Percentiles rank a stretch among this genome's conserved stretches.
phyloP scores from a whole-genome alignment of 78 protist species.

The Dictyostelium capitatum region DNA sequence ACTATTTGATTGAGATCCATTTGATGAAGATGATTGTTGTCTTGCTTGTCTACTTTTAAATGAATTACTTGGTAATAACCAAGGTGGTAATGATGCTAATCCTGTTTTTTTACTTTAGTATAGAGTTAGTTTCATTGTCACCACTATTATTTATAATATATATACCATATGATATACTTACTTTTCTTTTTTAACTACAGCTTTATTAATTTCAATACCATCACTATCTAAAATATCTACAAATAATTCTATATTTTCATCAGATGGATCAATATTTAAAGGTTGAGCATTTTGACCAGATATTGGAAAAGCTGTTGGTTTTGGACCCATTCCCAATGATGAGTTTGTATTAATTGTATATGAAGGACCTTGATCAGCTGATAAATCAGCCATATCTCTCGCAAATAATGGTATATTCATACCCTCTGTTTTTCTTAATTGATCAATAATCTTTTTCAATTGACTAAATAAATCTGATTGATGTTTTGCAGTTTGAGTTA shows the following conservation, averaged over 20 bases:
- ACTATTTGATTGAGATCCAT: not conserved
- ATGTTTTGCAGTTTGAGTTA: not conserved
- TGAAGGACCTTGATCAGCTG: not conserved
- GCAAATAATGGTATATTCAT: conserved; percentile 59
- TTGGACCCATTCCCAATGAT: not conserved
- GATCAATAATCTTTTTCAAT: conserved; percentile 50
- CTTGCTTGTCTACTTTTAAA: not conserved
- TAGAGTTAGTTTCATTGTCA: not conserved
- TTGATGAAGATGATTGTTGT: not conserved
- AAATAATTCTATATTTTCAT: conserved; percentile 19
- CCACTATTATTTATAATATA: not conserved
- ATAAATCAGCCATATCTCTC: conserved; percentile 50
- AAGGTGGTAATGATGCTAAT: conserved; percentile 66
- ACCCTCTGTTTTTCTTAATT: conserved; percentile 73
- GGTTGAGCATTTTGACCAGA: not conserved
- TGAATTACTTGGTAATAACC: conserved; percentile 54
- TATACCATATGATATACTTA: not conserved
- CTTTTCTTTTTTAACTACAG: conserved; percentile 50
- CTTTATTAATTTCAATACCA: conserved; percentile 32
- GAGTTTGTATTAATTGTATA: conserved; percentile 31
- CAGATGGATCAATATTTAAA: not conserved
- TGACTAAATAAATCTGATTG: conserved; percentile 28
- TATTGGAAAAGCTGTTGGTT: conserved; percentile 46
- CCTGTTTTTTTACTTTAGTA: conserved; percentile 67
- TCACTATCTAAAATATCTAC: conserved; percentile 51